These are phyloP conservation scores for Mucor lusitanicus DNA, from an alignment of 371 early-diverging fungal genomes.

Conservation along the genomic window DNA sequence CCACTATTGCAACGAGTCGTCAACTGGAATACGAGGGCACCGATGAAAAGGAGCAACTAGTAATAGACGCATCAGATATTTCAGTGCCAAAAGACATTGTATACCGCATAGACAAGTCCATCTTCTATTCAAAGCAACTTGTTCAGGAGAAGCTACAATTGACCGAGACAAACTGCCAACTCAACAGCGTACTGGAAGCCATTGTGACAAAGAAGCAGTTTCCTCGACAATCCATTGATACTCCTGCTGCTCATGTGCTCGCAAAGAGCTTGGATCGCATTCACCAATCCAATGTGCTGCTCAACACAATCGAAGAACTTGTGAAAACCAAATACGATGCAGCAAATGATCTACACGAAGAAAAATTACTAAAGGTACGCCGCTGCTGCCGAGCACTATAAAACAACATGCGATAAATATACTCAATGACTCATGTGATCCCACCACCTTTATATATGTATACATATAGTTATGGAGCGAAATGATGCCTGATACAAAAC, in stretches of 20 bases:
- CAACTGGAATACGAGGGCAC: slow-evolving; percentile 19
- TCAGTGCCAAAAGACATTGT: slow-evolving; percentile 4
- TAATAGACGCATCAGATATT: slow-evolving; percentile 7
- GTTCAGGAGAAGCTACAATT: slow-evolving; percentile 52
- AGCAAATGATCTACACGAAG: slow-evolving; percentile 63
- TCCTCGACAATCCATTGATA: slow-evolving; percentile 26
- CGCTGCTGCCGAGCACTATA: neutral
- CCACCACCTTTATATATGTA: too few relatives aligned
- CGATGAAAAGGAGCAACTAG: slow-evolving; percentile 11
- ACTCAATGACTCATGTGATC: too few relatives aligned
- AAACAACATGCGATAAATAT: neutral
- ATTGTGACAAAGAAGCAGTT: slow-evolving; percentile 60
- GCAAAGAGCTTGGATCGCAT: slow-evolving; percentile 54
- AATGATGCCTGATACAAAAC: slow-evolving; percentile 62
- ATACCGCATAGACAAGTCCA: slow-evolving; percentile 47
- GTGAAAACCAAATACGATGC: slow-evolving; percentile 72
- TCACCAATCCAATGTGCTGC: slow-evolving; percentile 53
- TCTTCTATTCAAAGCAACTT: slow-evolving; percentile 56
- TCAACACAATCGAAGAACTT: slow-evolving; percentile 60
- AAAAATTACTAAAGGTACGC: slow-evolving; percentile 62
- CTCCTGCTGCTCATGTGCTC: slow-evolving; percentile 58
- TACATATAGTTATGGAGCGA: slow-evolving; percentile 64
- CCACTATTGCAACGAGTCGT: slow-evolving; percentile 27
- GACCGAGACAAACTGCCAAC: slow-evolving; percentile 38
- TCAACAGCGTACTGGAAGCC: slow-evolving; percentile 36